Base-by-base conservation (phyloP, 345 rosid species). In the Rubroshorea leprosula region DNA sequence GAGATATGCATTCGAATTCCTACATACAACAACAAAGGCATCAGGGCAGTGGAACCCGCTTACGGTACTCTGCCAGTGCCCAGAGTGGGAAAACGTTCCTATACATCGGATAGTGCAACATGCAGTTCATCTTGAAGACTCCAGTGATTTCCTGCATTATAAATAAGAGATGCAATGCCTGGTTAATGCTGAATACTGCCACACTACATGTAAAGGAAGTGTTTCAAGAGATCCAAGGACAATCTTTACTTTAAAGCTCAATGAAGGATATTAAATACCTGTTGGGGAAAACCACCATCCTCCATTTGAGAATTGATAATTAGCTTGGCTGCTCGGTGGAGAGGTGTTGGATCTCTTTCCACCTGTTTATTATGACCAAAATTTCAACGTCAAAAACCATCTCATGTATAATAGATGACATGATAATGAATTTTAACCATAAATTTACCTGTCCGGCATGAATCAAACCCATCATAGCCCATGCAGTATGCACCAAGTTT, bases 91-190 rank as follows among this genome's bases (percentile, higher is more conserved):
- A 86, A 48, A 81, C 83, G 61, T 81, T 86, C 64, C 90, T 70
- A 63, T 86, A 86, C 54, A 82, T 78, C 49, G 87, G 80, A 35
- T 81, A 87, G 64, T 87, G 95, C 58, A 87, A 67, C 86, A 87
- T 78, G 68, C 95, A 82, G 74, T 84, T 87, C 77, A 75, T 80
- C 83, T 71, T 80, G 72, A 82, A 84, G 19, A 83, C 89, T 25
- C 95, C 89, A 23, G 83, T 84, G 60, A 84, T 69, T 68, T 87
- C 90, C 90, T 86, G 35, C 35, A 29, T 29, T n/a, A n/a, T n/a
- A n/a, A n/a, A n/a, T n/a, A n/a, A n/a, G n/a, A n/a, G n/a, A n/a
- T n/a, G n/a, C n/a, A n/a, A n/a, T n/a, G n/a, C n/a, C n/a, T n/a
- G n/a, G n/a, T n/a, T n/a, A n/a, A 86, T 56, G 83, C 79, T 51